These are phyloP conservation scores for Cucumis sativus DNA, from an alignment of 306 rosid species.

Conservation along the genomic window DNA sequence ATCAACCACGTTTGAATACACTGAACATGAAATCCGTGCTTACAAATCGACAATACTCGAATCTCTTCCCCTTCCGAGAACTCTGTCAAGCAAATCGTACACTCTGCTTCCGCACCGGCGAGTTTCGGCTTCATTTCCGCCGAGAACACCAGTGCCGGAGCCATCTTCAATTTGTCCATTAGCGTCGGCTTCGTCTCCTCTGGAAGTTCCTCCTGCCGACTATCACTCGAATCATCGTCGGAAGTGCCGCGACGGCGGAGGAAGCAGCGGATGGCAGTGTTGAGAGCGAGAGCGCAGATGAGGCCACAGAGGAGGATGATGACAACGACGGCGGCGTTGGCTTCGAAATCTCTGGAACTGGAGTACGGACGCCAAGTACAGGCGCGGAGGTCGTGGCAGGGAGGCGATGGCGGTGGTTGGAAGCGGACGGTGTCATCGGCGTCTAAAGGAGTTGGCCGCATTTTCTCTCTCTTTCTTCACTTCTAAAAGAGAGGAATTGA, in stretches of 20 bases:
- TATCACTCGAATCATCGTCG: background rate
- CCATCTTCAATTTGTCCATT: conserved; percentile 4
- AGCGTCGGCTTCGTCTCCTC: background rate
- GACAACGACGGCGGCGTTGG: conserved; percentile 28
- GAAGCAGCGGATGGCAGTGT: conserved; percentile 34
- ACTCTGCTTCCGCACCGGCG: conserved; percentile 30
- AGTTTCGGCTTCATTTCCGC: conserved; percentile 18
- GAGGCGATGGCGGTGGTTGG: background rate
- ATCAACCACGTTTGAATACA: conserved; percentile 29
- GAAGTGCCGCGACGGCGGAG: conserved; percentile 12
- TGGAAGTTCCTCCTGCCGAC: background rate
- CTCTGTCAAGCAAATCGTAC: conserved; percentile 39
- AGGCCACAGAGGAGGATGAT: conserved; percentile 38
- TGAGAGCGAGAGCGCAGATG: conserved; percentile 28
- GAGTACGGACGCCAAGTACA: conserved; percentile 31
- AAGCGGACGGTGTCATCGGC: background rate
- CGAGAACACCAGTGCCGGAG: conserved; percentile 18
- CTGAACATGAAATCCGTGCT: conserved; percentile 31
- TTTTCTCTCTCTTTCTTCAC: background rate
- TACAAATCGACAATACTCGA: conserved; percentile 28
- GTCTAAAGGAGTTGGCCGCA: conserved; percentile 3
- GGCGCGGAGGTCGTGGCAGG: conserved; percentile 4
- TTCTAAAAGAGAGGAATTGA: background rate
- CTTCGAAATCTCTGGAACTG: conserved; percentile 28
- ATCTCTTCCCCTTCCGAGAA: conserved; percentile 33